A percentile compares a stretch with the other conserved stretches of the same genome.
Conservation (phyloP, 2,329 filamentous ascomycete genomes). For the Aureobasidium sp. region DNA sequence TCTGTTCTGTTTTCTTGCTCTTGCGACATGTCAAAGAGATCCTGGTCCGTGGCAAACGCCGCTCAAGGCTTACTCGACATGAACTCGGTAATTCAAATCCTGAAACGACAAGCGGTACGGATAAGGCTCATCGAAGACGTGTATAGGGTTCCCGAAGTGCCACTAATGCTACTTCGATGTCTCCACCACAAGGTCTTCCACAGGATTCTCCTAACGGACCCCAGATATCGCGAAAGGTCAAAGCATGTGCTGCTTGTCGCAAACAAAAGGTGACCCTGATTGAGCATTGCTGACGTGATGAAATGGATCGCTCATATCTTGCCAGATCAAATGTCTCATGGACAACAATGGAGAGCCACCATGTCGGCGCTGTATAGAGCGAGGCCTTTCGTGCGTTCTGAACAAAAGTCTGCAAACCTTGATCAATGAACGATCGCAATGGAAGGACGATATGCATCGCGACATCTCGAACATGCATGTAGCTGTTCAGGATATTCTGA, state of each 20-base stretch:
- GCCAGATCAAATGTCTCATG: conserved; percentile 51
- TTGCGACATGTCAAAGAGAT: conserved; percentile 13
- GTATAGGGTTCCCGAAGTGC: conserved; percentile 4
- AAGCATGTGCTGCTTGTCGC: conserved; percentile 46
- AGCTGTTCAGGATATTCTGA: conserved; percentile 36
- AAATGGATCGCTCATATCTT: conserved; percentile 34
- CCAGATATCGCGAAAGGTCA: conserved; percentile 15
- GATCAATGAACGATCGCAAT: conserved; percentile 38
- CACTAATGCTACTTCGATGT: neutral
- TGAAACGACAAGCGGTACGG: neutral
- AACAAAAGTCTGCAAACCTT: conserved; percentile 44
- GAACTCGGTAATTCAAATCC: conserved; percentile 4
- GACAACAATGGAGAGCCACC: conserved; percentile 37
- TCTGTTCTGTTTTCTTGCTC: neutral
- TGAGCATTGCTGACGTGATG: neutral
- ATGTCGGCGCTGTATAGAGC: conserved; percentile 44
- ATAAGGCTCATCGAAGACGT: neutral
- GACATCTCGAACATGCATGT: conserved; percentile 28
- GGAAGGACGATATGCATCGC: conserved; percentile 21
- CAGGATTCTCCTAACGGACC: conserved; percentile 8
- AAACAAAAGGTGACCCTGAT: conserved; percentile 36
- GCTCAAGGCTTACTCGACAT: conserved; percentile 14
- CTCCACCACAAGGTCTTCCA: conserved; percentile 1
- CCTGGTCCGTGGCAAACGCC: conserved; percentile 15
- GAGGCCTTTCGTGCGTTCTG: conserved; percentile 44